Base-by-base conservation (phyloP, 1,284 basidiomycete genomes). In the Chalciporus sp. region DNA sequence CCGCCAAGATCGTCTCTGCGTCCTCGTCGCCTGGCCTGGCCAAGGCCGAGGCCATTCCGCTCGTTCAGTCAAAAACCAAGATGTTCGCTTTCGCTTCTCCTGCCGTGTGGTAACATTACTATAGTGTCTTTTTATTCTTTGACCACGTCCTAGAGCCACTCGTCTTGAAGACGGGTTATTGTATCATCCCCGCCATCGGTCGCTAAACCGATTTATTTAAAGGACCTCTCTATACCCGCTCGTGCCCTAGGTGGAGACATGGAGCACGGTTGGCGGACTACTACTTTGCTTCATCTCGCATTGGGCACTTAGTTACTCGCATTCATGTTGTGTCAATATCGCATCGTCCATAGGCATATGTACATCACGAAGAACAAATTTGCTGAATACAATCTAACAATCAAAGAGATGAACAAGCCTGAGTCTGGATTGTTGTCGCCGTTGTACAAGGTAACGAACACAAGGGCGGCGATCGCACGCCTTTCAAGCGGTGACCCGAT, bases 21-120 rank as follows among this genome's bases (percentile, higher is more conserved):
- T 75, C 75, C 16, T 73, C 73, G 0, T 73, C 77, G 41, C 68
- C 71, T 12, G 56, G 61, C 20, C 63, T 76, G 54, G 31, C 68
- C 47, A 67, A 59, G 20, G 61, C 57, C 9, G 68, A 72, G 23
- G 59, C 69, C 7, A 63, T 71, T 19, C 70, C 70, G 0, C 1
- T 64, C 56, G 56, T 55, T 59, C 64, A 56, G 37, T 71, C 61
- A 67, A 78, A 72, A 67, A 61, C 53, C 1, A 78, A 79, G 63
- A 77, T 79, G 68, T 81, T 76, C 27, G 78, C 80, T 3, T 73
- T 74, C 56, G 80, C 80, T 26, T 68, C 72, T 9, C 78, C 79
- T 1, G 66, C 75, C 5, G 67, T 70, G 4, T 82, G 81, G 81
- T 83, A 76, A 68, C 12, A 19, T 1, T 63, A 65, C 53, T 59